Conservation (phyloP, 2,329 filamentous ascomycete genomes). For the Lecanoromycetidae sp. region DNA sequence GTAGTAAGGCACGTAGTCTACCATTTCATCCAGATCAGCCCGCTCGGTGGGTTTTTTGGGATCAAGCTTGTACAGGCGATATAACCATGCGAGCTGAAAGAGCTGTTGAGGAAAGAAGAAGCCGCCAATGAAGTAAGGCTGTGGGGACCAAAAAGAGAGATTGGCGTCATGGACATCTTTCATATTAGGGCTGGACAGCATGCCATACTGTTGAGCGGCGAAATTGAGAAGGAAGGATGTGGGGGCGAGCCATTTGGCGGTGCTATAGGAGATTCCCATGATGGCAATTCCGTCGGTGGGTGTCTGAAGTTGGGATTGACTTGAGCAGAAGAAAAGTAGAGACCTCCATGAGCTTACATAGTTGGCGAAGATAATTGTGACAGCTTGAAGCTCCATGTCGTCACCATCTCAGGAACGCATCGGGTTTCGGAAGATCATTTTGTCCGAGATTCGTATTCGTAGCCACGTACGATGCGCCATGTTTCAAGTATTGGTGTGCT, state of each 20-base stretch:
- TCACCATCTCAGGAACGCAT: no score
- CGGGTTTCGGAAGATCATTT: no score
- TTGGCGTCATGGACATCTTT: slow-evolving; percentile 47
- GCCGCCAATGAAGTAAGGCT: slow-evolving; percentile 46
- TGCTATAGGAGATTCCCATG: slow-evolving; percentile 44
- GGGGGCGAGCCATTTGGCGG: slow-evolving; percentile 43
- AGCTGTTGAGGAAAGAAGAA: slow-evolving; percentile 53
- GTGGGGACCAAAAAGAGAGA: slow-evolving; percentile 46
- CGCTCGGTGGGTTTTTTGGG: slow-evolving; percentile 27
- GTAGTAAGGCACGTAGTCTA: slow-evolving; percentile 45
- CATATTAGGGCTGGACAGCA: slow-evolving; percentile 46
- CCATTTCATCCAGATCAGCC: slow-evolving; percentile 37
- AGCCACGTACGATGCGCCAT: no score
- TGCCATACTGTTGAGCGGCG: slow-evolving; percentile 47
- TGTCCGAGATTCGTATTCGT: no score
- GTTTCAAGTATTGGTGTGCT: no score
- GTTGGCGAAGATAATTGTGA: background rate
- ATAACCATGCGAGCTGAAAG: slow-evolving; percentile 47
- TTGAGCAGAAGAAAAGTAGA: background rate
- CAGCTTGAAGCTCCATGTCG: no score
- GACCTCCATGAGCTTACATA: background rate
- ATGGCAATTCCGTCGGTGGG: background rate
- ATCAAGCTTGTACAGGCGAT: slow-evolving; percentile 41
- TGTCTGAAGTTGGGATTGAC: background rate
- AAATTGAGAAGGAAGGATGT: slow-evolving; percentile 46